These are phyloP conservation scores for Puccinellia tenuiflora DNA, from an alignment of 176 grass and related monocot species.

Conservation along the genomic window DNA sequence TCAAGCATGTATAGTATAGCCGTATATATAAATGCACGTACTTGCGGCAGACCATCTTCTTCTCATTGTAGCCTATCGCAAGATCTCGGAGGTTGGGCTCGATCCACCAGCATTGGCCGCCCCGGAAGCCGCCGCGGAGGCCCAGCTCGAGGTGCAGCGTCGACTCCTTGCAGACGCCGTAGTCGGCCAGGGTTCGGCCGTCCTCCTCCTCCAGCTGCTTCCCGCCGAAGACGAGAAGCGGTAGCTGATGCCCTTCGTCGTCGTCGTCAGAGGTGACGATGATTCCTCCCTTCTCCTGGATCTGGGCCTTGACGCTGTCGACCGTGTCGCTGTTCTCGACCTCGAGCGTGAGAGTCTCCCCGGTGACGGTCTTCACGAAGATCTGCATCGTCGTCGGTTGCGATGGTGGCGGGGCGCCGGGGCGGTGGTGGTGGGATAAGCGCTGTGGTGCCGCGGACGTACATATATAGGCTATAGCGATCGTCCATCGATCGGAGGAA, in stretches of 20 bases:
- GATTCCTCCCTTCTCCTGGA: background rate
- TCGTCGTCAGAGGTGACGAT: background rate
- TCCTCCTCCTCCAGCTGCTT: background rate
- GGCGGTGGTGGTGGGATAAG: background rate
- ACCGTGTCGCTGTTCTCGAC: slow-evolving; percentile 96
- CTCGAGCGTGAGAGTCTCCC: slow-evolving; percentile 92
- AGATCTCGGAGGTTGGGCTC: background rate
- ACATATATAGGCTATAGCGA: too few relatives aligned
- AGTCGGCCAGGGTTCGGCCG: background rate
- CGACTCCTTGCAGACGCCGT: background rate
- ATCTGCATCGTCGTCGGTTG: slow-evolving; percentile 65
- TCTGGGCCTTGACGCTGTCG: slow-evolving; percentile 67
- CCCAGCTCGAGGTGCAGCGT: background rate
- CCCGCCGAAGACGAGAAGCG: background rate
- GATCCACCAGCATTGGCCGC: background rate
- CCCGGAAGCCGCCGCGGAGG: background rate
- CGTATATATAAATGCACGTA: background rate
- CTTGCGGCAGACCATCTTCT: background rate
- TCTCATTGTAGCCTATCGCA: background rate
- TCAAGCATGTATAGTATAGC: background rate
- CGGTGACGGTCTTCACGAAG: slow-evolving; percentile 91
- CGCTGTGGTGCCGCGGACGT: background rate
- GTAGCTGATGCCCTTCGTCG: background rate
- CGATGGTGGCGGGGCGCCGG: background rate
- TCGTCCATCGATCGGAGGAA: background rate